phyloP scores from a whole-genome alignment of 139 green algal genomes.

The Zygnema circumcarinatum region DNA sequence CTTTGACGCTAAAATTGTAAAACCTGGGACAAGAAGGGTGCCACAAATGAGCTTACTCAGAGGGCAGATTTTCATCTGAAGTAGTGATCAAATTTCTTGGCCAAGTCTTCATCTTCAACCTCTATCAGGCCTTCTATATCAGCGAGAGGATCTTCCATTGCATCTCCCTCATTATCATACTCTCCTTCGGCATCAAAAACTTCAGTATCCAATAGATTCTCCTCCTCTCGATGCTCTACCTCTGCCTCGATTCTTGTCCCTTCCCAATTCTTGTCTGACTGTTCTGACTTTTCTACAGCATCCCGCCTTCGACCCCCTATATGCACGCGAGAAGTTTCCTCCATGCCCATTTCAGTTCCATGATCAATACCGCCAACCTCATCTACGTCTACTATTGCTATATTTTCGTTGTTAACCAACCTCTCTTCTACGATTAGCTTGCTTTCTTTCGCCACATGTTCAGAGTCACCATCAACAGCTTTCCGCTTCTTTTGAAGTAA shows the following conservation, averaged over 20 bases:
- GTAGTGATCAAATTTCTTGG: not conserved
- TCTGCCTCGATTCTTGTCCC: not conserved
- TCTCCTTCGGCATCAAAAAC: not conserved
- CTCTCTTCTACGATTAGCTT: too few species aligned
- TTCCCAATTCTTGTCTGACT: slow-evolving; percentile 14
- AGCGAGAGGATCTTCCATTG: slow-evolving; percentile 3
- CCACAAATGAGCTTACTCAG: not conserved
- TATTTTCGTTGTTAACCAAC: too few species aligned
- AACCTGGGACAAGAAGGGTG: too few species aligned
- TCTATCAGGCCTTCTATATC: not conserved
- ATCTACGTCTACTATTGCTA: too few species aligned
- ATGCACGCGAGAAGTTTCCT: too few species aligned
- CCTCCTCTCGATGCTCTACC: not conserved
- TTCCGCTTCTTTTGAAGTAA: too few species aligned
- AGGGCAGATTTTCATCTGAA: slow-evolving; percentile 2
- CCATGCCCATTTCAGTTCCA: too few species aligned
- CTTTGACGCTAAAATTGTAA: too few species aligned
- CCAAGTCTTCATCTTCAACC: not conserved
- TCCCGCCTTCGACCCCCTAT: too few species aligned
- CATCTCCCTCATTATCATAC: not conserved
- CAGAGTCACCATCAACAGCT: too few species aligned
- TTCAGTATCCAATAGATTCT: not conserved
- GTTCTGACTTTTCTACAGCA: not conserved
- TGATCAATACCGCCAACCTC: too few species aligned
- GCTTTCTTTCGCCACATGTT: too few species aligned